phyloP scores from a whole-genome alignment of 169 alveolate species.

The Plasmodium chabaudi region DNA sequence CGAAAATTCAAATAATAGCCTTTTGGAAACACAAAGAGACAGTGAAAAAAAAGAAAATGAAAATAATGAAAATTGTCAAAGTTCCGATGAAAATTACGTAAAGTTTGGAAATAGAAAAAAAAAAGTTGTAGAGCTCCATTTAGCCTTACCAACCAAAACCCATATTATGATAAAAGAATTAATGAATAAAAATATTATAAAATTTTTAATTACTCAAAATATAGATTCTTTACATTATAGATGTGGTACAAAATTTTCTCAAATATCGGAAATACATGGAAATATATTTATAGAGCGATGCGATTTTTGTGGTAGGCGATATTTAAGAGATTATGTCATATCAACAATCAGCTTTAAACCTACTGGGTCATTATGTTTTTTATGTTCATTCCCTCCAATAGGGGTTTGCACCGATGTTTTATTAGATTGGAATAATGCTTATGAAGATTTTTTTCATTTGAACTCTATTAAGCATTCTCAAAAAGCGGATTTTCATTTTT shows the following conservation, averaged over 20 bases:
- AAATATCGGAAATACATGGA: constrained; percentile 89
- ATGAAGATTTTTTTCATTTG: constrained; percentile 84
- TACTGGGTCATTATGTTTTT: constrained; percentile 89
- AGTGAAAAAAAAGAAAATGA: neutral
- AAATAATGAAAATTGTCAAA: neutral
- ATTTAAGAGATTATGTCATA: constrained; percentile 84
- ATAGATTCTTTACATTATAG: constrained; percentile 88
- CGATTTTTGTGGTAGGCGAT: constrained; percentile 87
- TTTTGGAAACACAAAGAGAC: neutral
- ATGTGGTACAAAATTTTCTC: constrained; percentile 83
- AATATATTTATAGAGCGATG: constrained; percentile 88
- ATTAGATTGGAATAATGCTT: constrained; percentile 89
- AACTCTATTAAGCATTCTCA: constrained; percentile 80
- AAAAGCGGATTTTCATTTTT: constrained; percentile 85
- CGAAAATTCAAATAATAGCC: constrained; percentile 2
- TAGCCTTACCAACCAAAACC: constrained; percentile 88
- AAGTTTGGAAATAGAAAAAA: constrained; percentile 79
- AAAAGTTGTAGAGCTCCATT: constrained; percentile 84
- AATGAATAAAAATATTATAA: constrained; percentile 77
- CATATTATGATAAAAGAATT: constrained; percentile 85
- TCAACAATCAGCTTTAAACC: constrained; percentile 88
- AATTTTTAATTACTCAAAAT: constrained; percentile 86
- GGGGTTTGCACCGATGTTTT: constrained; percentile 89
- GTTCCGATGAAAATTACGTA: constrained; percentile 35
- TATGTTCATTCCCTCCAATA: constrained; percentile 87